Conservation (phyloP, 2,329 filamentous ascomycete genomes). For the Monosporascus sp. region DNA sequence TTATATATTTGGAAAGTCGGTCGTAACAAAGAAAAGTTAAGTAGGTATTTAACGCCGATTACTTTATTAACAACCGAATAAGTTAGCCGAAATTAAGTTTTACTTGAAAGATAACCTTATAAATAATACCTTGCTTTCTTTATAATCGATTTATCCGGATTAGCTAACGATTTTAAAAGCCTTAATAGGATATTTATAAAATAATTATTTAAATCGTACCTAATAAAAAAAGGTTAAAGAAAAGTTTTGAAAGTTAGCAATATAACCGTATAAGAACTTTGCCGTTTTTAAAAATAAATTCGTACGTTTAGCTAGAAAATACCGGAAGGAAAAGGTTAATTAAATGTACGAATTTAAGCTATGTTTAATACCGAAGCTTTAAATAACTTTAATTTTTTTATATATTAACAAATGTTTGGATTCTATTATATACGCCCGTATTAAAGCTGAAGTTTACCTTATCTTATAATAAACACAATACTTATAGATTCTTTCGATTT, state of each 20-base stretch:
- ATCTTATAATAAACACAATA: neutral
- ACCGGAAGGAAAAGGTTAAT: neutral
- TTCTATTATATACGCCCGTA: neutral
- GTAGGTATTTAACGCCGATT: neutral
- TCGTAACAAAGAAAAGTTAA: neutral
- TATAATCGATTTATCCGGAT: neutral
- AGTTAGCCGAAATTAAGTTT: neutral
- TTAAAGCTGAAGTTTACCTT: neutral
- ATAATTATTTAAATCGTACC: neutral
- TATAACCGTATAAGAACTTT: neutral
- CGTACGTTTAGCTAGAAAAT: neutral
- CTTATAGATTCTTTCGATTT: neutral
- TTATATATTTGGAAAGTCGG: neutral
- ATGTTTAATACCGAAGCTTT: neutral
- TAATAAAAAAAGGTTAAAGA: neutral
- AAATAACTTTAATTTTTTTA: neutral
- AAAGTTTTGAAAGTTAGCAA: neutral
- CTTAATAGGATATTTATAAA: constrained; percentile 2
- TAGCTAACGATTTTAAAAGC: neutral
- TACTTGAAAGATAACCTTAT: neutral
- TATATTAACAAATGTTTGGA: neutral
- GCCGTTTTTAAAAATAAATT: neutral
- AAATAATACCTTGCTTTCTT: neutral
- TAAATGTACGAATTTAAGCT: neutral
- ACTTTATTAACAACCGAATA: neutral